Conservation (phyloP, 1,284 basidiomycete genomes). For the Phellopilus nigrolimitatus region DNA sequence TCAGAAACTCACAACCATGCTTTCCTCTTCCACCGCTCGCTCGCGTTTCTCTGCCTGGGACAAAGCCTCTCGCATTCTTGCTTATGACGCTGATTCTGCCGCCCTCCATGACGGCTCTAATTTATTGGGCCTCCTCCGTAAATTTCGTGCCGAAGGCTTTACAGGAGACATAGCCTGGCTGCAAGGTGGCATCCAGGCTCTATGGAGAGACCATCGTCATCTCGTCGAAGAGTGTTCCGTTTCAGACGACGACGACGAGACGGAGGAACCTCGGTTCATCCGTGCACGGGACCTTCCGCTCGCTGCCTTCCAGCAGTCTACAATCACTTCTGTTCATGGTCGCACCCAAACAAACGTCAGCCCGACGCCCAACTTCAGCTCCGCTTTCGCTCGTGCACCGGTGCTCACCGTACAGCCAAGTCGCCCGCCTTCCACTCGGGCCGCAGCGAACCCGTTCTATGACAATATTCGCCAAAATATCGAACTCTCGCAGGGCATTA, state of each 20-base stretch:
- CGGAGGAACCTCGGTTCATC: slow-evolving; percentile 22
- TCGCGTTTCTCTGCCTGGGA: slow-evolving; percentile 58
- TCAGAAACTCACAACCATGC: slow-evolving; percentile 69
- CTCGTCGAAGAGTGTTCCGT: slow-evolving; percentile 47
- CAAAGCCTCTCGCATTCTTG: slow-evolving; percentile 57
- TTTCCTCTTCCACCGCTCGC: slow-evolving; percentile 54
- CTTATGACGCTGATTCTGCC: slow-evolving; percentile 77
- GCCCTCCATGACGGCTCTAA: slow-evolving; percentile 61
- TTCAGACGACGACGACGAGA: slow-evolving; percentile 51
- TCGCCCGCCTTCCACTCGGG: not conserved
- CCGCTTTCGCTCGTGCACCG: slow-evolving; percentile 20
- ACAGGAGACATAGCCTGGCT: slow-evolving; percentile 67
- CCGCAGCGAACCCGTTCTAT: slow-evolving; percentile 77
- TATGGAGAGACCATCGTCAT: slow-evolving; percentile 51
- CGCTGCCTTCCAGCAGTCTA: slow-evolving; percentile 30
- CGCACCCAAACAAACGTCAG: slow-evolving; percentile 18
- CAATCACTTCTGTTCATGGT: slow-evolving; percentile 25
- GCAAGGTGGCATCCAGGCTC: slow-evolving; percentile 73
- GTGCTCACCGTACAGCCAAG: not conserved
- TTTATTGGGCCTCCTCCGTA: slow-evolving; percentile 75
- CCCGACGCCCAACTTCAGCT: slow-evolving; percentile 22
- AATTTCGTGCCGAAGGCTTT: slow-evolving; percentile 75
- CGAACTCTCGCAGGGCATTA: slow-evolving; percentile 83
- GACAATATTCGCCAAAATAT: slow-evolving; percentile 95
- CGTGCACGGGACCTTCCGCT: slow-evolving; percentile 29